These are phyloP conservation scores for Tricholoma bakamatsutake DNA, from an alignment of 768 basidiomycete genomes.

Conservation along the genomic window DNA sequence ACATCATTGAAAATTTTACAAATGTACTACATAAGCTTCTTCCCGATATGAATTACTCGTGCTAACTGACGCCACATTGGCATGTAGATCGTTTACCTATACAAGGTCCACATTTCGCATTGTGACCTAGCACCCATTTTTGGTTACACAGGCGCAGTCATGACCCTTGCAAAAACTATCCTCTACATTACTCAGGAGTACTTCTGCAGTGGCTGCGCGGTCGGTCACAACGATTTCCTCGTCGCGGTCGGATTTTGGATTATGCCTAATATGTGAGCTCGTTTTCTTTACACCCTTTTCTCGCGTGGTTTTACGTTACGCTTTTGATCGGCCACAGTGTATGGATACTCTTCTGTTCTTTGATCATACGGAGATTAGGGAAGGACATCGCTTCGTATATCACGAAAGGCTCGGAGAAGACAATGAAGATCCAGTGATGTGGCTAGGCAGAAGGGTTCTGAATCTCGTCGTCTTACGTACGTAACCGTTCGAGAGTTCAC, in stretches of 20 bases:
- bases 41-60: neutral
- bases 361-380: conserved; percentile 31
- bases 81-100: conserved; percentile 48
- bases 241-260: conserved; percentile 56
- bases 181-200: conserved; percentile 71
- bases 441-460: neutral
- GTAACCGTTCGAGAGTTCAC: conserved; percentile 4
- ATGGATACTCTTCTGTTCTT: conserved; percentile 26
- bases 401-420: conserved; percentile 5
- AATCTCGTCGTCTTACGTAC: conserved; percentile 7
- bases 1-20: conserved; percentile 64
- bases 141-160: conserved; percentile 62
- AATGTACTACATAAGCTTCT: conserved; percentile 37
- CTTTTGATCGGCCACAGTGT: conserved; percentile 16
- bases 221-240: conserved; percentile 51
- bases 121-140: conserved; percentile 53
- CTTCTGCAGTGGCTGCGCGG: conserved; percentile 59
- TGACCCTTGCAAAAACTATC: conserved; percentile 74
- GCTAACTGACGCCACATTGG: neutral
- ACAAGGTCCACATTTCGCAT: conserved; percentile 50
- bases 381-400: conserved; percentile 24
- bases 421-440: conserved; percentile 14
- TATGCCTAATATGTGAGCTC: conserved; percentile 60
- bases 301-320: neutral
- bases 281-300: neutral